Evolutionary conservation across 148 eudicot genomes (phyloP).

Genomic region (Cornus kousa): DNA sequence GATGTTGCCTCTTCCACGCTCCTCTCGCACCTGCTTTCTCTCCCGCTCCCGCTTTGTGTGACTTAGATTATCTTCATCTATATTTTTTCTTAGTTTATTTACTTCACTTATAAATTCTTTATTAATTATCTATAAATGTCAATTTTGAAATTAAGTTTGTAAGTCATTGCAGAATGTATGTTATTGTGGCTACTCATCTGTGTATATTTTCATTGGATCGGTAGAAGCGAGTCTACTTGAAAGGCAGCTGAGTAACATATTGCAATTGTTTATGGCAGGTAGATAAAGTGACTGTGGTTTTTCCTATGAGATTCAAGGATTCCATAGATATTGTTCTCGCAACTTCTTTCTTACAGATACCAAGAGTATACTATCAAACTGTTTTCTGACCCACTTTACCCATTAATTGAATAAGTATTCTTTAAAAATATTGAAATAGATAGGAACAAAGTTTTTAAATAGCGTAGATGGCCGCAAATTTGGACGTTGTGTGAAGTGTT

Average conservation of each 20-base stretch:
- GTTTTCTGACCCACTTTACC: background rate
- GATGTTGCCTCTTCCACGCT: no score
- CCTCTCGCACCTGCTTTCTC: no score
- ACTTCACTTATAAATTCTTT: background rate
- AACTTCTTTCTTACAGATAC: conserved; percentile 92
- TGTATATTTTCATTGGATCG: background rate
- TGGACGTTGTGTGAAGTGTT: no score
- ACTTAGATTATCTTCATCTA: no score
- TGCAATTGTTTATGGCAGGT: conserved; percentile 47
- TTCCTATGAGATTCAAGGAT: conserved; percentile 97
- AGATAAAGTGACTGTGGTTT: conserved; percentile 75
- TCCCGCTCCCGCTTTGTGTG: no score
- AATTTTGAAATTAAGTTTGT: background rate
- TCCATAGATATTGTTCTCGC: conserved; percentile 75
- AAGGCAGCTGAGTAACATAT: conserved; percentile 5
- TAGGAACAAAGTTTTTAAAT: no score
- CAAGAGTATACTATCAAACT: background rate
- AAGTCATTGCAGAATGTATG: background rate
- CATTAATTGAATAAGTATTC: background rate
- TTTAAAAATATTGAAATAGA: no score
- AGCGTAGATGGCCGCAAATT: no score
- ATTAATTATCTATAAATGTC: background rate
- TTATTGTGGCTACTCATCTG: background rate
- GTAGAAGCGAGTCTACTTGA: background rate
- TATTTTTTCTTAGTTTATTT: background rate